Base-by-base conservation (phyloP, 345 rosid genomes). In the Noccaea caerulescens region DNA sequence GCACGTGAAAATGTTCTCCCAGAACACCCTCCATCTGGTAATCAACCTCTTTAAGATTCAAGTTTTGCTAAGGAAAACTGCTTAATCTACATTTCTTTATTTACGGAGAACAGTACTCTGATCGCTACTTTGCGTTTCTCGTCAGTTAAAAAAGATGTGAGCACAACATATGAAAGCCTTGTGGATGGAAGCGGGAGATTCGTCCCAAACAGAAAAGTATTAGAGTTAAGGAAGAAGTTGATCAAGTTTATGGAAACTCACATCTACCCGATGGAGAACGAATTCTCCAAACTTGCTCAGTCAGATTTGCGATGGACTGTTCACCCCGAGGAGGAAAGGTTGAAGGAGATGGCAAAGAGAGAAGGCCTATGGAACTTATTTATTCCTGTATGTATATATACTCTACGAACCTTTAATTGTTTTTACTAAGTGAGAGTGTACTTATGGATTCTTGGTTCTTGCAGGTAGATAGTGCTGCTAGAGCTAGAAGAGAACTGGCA, bases 311-410 rank as follows among this genome's bases (percentile, higher is more conserved):
- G 97, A 8, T 94, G 99, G 99, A 89, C 91, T 0, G 44, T 89
- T 74, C 97, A 91, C 82, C 97, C 97, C 2, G 87, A 83, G 79
- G 99, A 94, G 85, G 97, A 94, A 80, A 88, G 78, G 78, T 69
- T 91, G 66, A 94, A 88, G 79, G 92, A 84, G 51, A 61, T 89
- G 82, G 99, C 99, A 44, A 91, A 84, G 86, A 88, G 79, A 85
- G 87, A 88, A 77, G 95, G 96, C 59, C 66, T 94, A 51, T 91
- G 99, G 99, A 94, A 94, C 82, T 83, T 91, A 61, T 94, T 82
- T 79, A 78, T 91, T 72, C 97, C 99, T 39, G 97, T 94, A 90
- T 72, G 82, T 46, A 32, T 71, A 8, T 52, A 46, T 57, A 65
- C 53, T 66, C 58, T 66, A 16, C 50, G 51, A 8, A 16, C 1